Percentiles rank a stretch among this genome's conserved stretches.
Conservation (phyloP, 345 rosid genomes). For the Laguncularia racemosa region DNA sequence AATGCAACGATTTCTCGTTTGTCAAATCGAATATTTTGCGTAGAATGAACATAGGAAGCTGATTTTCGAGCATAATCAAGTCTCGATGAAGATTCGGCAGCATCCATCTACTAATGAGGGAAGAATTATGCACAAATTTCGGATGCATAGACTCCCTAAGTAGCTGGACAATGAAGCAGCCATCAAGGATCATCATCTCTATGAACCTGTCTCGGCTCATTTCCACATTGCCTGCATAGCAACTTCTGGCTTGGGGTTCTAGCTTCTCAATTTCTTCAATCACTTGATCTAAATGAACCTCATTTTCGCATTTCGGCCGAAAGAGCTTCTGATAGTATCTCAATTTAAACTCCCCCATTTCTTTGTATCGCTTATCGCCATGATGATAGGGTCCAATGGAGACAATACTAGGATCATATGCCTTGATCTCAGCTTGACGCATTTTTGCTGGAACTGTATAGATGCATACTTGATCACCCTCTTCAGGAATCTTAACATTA, state of each 20-base stretch:
- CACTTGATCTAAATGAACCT: too few relatives aligned
- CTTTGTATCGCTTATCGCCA: slow-evolving; percentile 3
- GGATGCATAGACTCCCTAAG: slow-evolving; percentile 9
- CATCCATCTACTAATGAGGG: slow-evolving; percentile 21
- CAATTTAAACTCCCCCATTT: slow-evolving; percentile 13
- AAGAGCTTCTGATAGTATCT: slow-evolving; percentile 12
- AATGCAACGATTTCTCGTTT: not conserved
- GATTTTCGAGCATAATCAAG: slow-evolving; percentile 29
- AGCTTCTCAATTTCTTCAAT: too few relatives aligned
- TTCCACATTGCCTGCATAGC: not conserved
- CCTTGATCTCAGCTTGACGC: slow-evolving; percentile 15
- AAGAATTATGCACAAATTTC: not conserved
- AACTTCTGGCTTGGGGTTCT: not conserved
- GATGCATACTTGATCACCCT: slow-evolving; percentile 13
- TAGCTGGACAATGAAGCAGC: slow-evolving; percentile 28
- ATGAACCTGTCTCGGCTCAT: not conserved
- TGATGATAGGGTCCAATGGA: slow-evolving; percentile 28
- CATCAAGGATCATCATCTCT: slow-evolving; percentile 23
- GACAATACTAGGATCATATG: slow-evolving; percentile 19
- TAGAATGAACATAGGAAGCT: slow-evolving; percentile 18
- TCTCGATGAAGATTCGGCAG: slow-evolving; percentile 18
- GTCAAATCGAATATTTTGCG: slow-evolving; percentile 7
- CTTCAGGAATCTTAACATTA: slow-evolving; percentile 1
- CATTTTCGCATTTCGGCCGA: not conserved
- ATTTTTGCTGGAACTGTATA: slow-evolving; percentile 17